Evolutionary conservation across 352 stramenopile genomes (phyloP), one percentile per base, ranked within the genome.

Genomic region (Globisporangium iwayamae): DNA sequence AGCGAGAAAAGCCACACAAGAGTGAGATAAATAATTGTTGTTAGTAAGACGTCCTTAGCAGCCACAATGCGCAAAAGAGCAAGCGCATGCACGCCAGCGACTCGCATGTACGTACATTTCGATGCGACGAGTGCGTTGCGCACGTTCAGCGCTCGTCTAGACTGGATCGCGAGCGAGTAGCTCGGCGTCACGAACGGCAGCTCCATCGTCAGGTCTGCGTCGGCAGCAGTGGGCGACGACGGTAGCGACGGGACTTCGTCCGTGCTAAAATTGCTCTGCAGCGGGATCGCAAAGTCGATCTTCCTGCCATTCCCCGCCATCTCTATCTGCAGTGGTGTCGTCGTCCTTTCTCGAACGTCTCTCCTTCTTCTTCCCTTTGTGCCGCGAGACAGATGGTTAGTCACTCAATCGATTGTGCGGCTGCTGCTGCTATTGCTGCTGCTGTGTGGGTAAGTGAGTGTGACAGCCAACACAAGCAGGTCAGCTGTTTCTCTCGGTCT

Each of bases 71-170:
- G 22, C 25, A 16, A 22, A 28, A 14, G 13, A 41, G 11, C 5
- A 38, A 51, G 7, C 10, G 20, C 28, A 47, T 7, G 8, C 10
- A 1, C 10, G 5, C 18, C 43, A 48, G 14, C 43, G 16, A 48
- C 43, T 20, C 16, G 18, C 43, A 48, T 22, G 10, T 1, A 74
- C 67, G 36, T 64, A 83, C 75, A 55, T 18, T 89, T 85, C 1
- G 80, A 83, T 4, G 75, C 83, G 16, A 93, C 79, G 4, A 94
- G 75, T 11, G 85, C 80, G 51, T 94, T 91, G 59, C 75, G 79
- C 54, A 93, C 74, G 25, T 69, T 51, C 69, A 83, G 68, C 47
- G 87, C 85, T 58, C 83, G 80, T 70, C 85, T 93, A 53, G 81
- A 82, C 61, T 92, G 80, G 34, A 92, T 79, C 60, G 80, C 74